These are phyloP conservation scores for Physaria fendleri DNA, from an alignment of 345 rosid species.

Conservation along the genomic window DNA sequence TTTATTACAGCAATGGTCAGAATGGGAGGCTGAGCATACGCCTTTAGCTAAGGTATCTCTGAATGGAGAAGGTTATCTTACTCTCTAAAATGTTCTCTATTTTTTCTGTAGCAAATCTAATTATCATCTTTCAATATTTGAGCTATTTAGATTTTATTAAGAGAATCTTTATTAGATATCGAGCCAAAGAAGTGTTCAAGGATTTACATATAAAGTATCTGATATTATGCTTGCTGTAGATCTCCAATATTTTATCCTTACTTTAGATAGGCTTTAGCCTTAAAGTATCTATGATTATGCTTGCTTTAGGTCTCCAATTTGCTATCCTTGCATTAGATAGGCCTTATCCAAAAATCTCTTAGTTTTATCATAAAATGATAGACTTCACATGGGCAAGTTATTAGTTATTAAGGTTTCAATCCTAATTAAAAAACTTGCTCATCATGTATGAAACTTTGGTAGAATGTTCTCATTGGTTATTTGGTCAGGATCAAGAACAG, in stretches of 20 bases:
- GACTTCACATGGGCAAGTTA: not conserved
- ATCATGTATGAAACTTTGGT: not conserved
- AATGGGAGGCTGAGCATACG: constrained; percentile 66
- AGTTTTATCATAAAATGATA: not conserved
- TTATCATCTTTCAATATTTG: not conserved
- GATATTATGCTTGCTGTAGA: not conserved
- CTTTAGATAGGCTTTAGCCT: not conserved
- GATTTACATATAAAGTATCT: not conserved
- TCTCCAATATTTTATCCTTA: not conserved
- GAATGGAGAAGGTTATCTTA: constrained; percentile 11
- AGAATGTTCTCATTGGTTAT: constrained; percentile 5
- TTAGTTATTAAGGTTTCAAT: not conserved
- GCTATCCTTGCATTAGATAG: not conserved
- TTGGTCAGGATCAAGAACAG: constrained; percentile 55
- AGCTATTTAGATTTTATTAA: not conserved
- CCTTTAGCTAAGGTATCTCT: constrained; percentile 45
- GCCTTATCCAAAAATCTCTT: not conserved
- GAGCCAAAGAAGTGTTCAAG: not conserved
- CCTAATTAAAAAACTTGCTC: not conserved
- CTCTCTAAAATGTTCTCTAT: not conserved
- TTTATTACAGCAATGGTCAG: constrained; percentile 86
- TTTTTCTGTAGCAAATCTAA: not conserved
- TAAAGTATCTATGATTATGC: not conserved
- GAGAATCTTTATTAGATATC: not conserved
- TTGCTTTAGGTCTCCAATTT: not conserved